Conservation (phyloP, 78 protist genomes). For the Dictyostelium citrinum region DNA sequence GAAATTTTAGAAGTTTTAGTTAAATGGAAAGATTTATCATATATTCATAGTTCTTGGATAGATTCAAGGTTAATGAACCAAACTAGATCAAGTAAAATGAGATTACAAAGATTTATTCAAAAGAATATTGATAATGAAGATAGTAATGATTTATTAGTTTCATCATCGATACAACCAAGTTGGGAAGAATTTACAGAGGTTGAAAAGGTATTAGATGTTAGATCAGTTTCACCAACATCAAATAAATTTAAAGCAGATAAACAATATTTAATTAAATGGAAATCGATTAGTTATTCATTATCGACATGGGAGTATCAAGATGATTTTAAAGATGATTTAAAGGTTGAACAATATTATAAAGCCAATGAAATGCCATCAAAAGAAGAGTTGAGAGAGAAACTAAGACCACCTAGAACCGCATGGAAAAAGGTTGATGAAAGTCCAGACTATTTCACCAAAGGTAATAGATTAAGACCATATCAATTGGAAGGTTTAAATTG, state of each 20-base stretch:
- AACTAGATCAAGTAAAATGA: slow-evolving; percentile 14
- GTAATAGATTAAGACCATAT: slow-evolving; percentile 14
- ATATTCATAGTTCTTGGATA: slow-evolving; percentile 78
- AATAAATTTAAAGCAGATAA: slow-evolving; percentile 1
- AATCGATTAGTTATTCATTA: slow-evolving; percentile 54
- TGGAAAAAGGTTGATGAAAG: slow-evolving; percentile 58
- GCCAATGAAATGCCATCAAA: slow-evolving; percentile 31
- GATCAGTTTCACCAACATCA: not conserved
- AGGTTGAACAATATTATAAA: slow-evolving; percentile 7
- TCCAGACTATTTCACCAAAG: slow-evolving; percentile 14
- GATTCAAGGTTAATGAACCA: not conserved
- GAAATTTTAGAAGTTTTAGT: slow-evolving; percentile 5
- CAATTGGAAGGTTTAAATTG: slow-evolving; percentile 92
- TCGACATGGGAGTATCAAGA: slow-evolving; percentile 88
- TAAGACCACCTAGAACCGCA: slow-evolving; percentile 37
- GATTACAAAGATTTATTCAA: slow-evolving; percentile 29
- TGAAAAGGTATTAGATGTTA: slow-evolving; percentile 44
- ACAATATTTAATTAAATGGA: slow-evolving; percentile 85
- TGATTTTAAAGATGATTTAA: slow-evolving; percentile 40
- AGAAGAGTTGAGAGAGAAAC: slow-evolving; percentile 3
- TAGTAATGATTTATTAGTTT: not conserved
- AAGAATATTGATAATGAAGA: not conserved
- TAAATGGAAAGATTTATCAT: slow-evolving; percentile 74
- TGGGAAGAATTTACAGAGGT: slow-evolving; percentile 44
- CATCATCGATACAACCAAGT: not conserved